phyloP scores from a whole-genome alignment of 768 basidiomycete genomes.

The Rhodotorula toruloides region DNA sequence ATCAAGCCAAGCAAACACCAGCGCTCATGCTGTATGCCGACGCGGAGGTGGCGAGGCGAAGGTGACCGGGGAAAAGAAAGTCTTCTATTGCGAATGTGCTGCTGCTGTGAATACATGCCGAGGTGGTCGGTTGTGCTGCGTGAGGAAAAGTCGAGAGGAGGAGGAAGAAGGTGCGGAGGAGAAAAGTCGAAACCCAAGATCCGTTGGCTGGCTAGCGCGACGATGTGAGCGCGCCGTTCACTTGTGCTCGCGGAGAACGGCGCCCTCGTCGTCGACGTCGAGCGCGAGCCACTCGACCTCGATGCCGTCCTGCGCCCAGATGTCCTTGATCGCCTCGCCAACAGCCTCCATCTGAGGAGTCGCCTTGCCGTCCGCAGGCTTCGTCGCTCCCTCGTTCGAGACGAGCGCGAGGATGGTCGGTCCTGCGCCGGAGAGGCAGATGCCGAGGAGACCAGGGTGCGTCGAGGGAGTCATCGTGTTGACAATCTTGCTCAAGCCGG shows the following conservation, averaged over 20 bases:
- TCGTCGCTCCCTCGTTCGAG: conserved; percentile 24
- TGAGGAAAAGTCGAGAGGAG: no score
- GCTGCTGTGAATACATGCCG: no score
- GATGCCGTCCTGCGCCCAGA: conserved; percentile 38
- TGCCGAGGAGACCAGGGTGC: conserved; percentile 91
- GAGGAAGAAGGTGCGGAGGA: neutral
- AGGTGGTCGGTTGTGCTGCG: no score
- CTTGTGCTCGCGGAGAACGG: conserved; percentile 26
- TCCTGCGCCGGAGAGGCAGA: conserved; percentile 95
- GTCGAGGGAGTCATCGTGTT: conserved; percentile 76
- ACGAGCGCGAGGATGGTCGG: conserved; percentile 96
- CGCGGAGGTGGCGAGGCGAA: no score
- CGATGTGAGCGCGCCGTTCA: neutral
- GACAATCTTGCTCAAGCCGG: conserved; percentile 88
- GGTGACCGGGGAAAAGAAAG: no score
- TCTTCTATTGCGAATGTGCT: neutral
- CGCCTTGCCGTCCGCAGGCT: conserved; percentile 5
- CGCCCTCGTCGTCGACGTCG: conserved; percentile 33
- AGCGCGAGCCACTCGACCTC: conserved; percentile 37
- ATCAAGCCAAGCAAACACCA: no score
- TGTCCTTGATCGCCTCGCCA: conserved; percentile 36
- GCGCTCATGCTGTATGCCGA: no score
- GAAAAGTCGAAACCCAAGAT: conserved; percentile 8
- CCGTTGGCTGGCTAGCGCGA: neutral
- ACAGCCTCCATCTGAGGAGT: conserved; percentile 32